Evolutionary conservation across 768 basidiomycete species (phyloP).

Genomic region (Tricholoma hemisulphureum): DNA sequence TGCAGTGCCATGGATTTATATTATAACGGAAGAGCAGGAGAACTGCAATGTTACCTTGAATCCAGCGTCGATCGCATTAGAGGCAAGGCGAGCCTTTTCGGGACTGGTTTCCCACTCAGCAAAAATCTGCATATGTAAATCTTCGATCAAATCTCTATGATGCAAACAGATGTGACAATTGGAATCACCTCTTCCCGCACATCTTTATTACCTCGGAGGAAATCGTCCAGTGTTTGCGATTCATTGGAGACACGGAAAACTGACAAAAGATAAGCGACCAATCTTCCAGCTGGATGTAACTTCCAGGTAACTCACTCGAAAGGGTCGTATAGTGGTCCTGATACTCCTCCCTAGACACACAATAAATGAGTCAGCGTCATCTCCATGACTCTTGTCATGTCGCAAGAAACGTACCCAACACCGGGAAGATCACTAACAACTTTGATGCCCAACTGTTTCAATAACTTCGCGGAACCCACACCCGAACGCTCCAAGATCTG

Average conservation of each 20-base stretch:
- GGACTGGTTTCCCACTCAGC: slow-evolving; percentile 65
- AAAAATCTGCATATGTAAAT: slow-evolving; percentile 41
- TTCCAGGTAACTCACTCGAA: slow-evolving; percentile 44
- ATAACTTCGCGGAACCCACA: slow-evolving; percentile 53
- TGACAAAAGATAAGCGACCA: slow-evolving; percentile 17
- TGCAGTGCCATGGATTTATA: slow-evolving; percentile 16
- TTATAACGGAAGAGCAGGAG: neutral
- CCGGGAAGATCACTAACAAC: slow-evolving; percentile 70
- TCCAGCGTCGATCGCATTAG: slow-evolving; percentile 73
- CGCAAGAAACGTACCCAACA: slow-evolving; percentile 48
- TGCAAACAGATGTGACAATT: slow-evolving; percentile 12
- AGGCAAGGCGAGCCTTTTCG: slow-evolving; percentile 65
- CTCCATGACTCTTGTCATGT: neutral
- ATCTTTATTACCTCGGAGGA: slow-evolving; percentile 65
- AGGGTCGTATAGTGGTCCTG: slow-evolving; percentile 76
- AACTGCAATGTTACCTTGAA: slow-evolving; percentile 49
- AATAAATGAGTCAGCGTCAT: slow-evolving; percentile 1
- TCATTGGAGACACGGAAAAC: slow-evolving; percentile 71
- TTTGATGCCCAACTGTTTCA: slow-evolving; percentile 58
- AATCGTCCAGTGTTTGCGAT: slow-evolving; percentile 60
- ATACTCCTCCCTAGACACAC: slow-evolving; percentile 54
- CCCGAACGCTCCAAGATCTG: slow-evolving; percentile 75
- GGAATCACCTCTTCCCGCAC: slow-evolving; percentile 48
- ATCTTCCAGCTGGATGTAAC: neutral
- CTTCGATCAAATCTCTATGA: neutral